phyloP scores from a whole-genome alignment of 1,284 basidiomycete genomes.

The Wallemia ichthyophaga region DNA sequence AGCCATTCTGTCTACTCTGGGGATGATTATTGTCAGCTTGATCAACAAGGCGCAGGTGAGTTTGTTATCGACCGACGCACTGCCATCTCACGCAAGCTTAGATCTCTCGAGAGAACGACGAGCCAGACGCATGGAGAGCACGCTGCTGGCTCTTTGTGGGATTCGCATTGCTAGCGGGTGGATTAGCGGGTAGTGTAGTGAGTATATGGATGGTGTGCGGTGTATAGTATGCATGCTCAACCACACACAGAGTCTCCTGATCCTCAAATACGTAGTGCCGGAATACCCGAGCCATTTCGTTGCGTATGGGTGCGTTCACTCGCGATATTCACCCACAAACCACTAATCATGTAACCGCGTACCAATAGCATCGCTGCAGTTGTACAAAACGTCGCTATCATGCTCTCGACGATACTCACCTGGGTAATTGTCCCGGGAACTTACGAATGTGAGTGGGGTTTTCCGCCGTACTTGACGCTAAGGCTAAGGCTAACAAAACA shows the following conservation, averaged over 20 bases:
- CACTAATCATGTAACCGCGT: no score
- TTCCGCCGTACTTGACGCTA: no score
- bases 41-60: constrained; percentile 17
- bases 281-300: constrained; percentile 12
- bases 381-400: background rate
- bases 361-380: background rate
- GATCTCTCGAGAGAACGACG: constrained; percentile 5
- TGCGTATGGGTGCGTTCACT: background rate
- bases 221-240: background rate
- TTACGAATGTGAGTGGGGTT: background rate
- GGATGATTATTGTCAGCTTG: constrained; percentile 20
- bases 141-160: constrained; percentile 18
- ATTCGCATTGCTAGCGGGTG: constrained; percentile 19
- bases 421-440: background rate
- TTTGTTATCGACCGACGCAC: background rate
- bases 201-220: background rate
- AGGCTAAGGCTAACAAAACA: no score
- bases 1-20: constrained; percentile 17
- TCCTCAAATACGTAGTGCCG: constrained; percentile 19
- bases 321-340: no score
- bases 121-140: constrained; percentile 18
- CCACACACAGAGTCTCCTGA: constrained; percentile 17
- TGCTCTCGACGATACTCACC: background rate
- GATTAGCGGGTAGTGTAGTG: constrained; percentile 17
- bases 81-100: constrained; percentile 8